phyloP scores from a whole-genome alignment of 352 stramenopile species.

The Globisporangium abappressorium region DNA sequence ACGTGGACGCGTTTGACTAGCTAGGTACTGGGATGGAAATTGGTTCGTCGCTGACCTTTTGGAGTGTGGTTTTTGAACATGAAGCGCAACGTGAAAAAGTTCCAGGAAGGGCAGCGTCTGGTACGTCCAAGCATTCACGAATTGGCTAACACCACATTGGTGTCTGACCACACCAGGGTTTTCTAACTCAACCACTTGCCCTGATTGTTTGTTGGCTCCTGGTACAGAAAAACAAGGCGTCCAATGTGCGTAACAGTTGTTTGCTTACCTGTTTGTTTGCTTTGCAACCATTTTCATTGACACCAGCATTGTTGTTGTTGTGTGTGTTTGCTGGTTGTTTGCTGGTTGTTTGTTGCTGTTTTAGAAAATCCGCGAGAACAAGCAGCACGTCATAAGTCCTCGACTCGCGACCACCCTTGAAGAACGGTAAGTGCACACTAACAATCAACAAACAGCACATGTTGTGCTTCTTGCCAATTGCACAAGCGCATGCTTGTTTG shows the following conservation, averaged over 20 bases:
- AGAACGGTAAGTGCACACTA: constrained; percentile 17
- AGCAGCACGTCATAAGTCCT: constrained; percentile 30
- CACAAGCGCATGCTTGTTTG: not conserved
- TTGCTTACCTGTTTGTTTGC: not conserved
- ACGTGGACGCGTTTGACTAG: not conserved
- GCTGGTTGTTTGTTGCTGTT: not conserved
- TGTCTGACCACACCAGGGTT: not conserved
- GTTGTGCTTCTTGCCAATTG: not conserved
- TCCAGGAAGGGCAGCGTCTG: constrained; percentile 17
- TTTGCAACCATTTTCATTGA: not conserved
- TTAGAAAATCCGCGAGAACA: constrained; percentile 70
- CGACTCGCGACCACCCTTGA: constrained; percentile 23
- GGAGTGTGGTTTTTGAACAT: constrained; percentile 2
- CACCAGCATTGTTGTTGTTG: not conserved
- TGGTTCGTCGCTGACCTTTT: not conserved
- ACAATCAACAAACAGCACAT: too few species aligned
- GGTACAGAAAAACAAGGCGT: constrained; percentile 36
- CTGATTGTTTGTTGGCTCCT: constrained; percentile 2
- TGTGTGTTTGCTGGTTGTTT: not conserved
- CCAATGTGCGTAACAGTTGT: constrained; percentile 17
- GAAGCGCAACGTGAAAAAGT: constrained; percentile 22
- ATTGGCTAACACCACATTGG: not conserved
- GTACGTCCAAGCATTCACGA: not conserved
- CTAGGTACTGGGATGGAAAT: too few species aligned
- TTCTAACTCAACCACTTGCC: not conserved